phyloP scores from a whole-genome alignment of 495 filamentous ascomycete species.

The Penicillium desertorum region DNA sequence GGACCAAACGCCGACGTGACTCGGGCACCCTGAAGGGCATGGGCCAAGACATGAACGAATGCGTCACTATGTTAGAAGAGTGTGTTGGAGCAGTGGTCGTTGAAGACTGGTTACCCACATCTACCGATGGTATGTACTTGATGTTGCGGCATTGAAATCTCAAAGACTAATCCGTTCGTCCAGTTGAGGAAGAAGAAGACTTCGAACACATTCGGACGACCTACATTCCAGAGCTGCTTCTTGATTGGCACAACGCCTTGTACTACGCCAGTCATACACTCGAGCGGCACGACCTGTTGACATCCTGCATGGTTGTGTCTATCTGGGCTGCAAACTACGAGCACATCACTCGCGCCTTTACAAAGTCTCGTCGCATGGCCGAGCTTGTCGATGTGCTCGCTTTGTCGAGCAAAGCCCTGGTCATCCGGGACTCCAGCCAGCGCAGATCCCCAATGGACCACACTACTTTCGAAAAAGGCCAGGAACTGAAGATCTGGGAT shows the following conservation, averaged over 20 bases:
- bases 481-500: constrained; percentile 51
- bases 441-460: constrained; percentile 44
- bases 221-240: constrained; percentile 77
- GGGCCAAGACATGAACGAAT: constrained; percentile 32
- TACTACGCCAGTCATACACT: constrained; percentile 66
- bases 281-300: constrained; percentile 58
- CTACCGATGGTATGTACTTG: constrained; percentile 39
- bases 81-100: neutral
- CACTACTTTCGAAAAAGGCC: constrained; percentile 37
- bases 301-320: constrained; percentile 77
- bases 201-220: constrained; percentile 59
- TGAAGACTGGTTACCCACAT: constrained; percentile 31
- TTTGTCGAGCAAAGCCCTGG: constrained; percentile 67
- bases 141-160: neutral
- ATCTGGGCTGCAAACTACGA: constrained; percentile 62
- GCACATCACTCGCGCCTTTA: constrained; percentile 64
- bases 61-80: neutral
- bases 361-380: constrained; percentile 64
- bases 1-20: constrained; percentile 35
- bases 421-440: constrained; percentile 29
- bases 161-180: constrained; percentile 15
- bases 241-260: constrained; percentile 75
- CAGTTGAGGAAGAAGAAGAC: constrained; percentile 45
- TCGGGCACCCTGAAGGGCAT: constrained; percentile 39
- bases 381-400: constrained; percentile 78